Conservation (phyloP, 495 filamentous ascomycete species). For the Talaromyces ruber region DNA sequence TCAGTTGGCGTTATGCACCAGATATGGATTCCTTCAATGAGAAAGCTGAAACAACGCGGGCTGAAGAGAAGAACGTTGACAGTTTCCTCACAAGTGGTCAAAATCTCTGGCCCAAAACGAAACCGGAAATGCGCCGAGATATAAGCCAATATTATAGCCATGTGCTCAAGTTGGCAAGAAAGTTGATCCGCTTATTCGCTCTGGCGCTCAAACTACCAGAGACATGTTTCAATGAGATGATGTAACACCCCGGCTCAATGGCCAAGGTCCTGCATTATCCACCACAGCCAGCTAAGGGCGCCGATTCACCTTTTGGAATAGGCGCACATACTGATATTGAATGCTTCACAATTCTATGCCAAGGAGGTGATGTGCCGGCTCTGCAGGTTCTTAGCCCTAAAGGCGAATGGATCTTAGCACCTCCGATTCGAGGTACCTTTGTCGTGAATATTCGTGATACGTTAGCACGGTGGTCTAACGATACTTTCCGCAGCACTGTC, state of each 20-base stretch:
- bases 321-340: constrained; percentile 43
- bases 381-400: constrained; percentile 43
- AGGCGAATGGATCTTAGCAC: constrained; percentile 40
- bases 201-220: constrained; percentile 35
- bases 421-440: constrained; percentile 37
- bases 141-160: constrained; percentile 18
- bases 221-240: constrained; percentile 32
- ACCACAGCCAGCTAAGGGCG: constrained; percentile 17
- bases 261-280: constrained; percentile 39
- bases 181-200: constrained; percentile 35
- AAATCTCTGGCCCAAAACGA: neutral
- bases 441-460: constrained; percentile 48
- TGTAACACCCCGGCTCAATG: constrained; percentile 32
- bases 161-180: constrained; percentile 20
- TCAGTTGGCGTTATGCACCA: neutral
- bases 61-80: neutral
- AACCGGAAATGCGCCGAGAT: neutral
- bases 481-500: constrained; percentile 36
- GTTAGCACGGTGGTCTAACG: constrained; percentile 36
- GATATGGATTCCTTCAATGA: neutral
- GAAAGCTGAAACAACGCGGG: neutral
- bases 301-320: constrained; percentile 29
- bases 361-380: constrained; percentile 28
- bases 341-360: constrained; percentile 40
- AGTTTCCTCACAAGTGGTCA: constrained; percentile 1